A percentile compares a stretch with the other conserved stretches of the same genome.
Evolutionary conservation across 768 basidiomycete genomes (phyloP).

Genomic region (Russula emetica): DNA sequence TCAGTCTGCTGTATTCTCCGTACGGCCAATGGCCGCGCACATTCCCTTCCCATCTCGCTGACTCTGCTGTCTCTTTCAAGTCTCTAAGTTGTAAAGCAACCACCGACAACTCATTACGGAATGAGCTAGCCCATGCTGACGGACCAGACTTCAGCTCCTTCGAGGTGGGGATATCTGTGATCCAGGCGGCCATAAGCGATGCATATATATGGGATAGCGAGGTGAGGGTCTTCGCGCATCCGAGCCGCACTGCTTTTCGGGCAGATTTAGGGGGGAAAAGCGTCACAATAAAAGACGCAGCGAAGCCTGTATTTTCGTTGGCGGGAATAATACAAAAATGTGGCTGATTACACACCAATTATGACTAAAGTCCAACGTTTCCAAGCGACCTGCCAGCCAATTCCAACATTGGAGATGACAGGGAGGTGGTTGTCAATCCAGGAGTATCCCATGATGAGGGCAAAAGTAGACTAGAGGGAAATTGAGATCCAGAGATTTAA

Average conservation of each 20-base stretch:
- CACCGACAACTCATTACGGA: slow-evolving; percentile 35
- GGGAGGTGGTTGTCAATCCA: slow-evolving; percentile 53
- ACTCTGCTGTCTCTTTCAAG: slow-evolving; percentile 35
- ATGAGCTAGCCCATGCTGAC: slow-evolving; percentile 31
- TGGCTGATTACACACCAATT: slow-evolving; percentile 38
- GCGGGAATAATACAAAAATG: neutral
- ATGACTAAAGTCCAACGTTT: slow-evolving; percentile 47
- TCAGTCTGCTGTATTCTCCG: slow-evolving; percentile 43
- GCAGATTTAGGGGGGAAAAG: slow-evolving; percentile 50
- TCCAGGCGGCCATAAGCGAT: slow-evolving; percentile 43
- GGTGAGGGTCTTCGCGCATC: slow-evolving; percentile 41
- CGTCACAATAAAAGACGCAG: slow-evolving; percentile 51
- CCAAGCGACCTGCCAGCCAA: slow-evolving; percentile 53
- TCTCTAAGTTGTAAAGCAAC: slow-evolving; percentile 36
- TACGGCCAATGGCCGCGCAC: slow-evolving; percentile 51
- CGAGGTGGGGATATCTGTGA: slow-evolving; percentile 28
- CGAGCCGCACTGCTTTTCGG: slow-evolving; percentile 44
- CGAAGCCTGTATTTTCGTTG: slow-evolving; percentile 37
- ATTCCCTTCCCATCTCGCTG: slow-evolving; percentile 47
- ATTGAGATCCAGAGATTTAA: neutral
- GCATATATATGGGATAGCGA: slow-evolving; percentile 43
- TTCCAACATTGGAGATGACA: slow-evolving; percentile 45
- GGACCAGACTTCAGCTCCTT: slow-evolving; percentile 18
- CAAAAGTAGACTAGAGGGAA: slow-evolving; percentile 38
- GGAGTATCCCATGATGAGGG: slow-evolving; percentile 50